These are phyloP conservation scores for Wickerhamomyces silvicola DNA, from an alignment of 805 yeast species.

Conservation along the genomic window DNA sequence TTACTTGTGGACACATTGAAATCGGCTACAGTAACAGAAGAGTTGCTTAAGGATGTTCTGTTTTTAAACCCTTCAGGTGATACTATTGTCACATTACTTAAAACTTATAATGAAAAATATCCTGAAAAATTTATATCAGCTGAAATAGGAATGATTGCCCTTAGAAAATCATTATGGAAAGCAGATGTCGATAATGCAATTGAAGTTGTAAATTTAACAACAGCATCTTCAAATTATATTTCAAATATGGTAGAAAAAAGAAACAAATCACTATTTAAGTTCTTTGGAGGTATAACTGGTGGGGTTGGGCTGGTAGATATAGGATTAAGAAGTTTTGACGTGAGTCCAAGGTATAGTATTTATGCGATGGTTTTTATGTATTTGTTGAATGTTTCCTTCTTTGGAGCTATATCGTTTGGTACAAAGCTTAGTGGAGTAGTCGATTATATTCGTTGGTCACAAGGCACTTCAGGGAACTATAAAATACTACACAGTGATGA, in stretches of 20 bases:
- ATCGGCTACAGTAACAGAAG: too few relatives aligned
- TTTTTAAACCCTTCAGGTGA: neutral
- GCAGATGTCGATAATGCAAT: conserved; percentile 54
- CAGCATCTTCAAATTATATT: conserved; percentile 49
- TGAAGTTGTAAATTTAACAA: conserved; percentile 51
- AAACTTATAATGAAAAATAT: conserved; percentile 3
- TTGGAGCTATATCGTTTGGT: conserved; percentile 41
- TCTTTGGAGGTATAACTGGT: conserved; percentile 28
- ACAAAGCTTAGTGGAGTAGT: conserved; percentile 49
- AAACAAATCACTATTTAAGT: conserved; percentile 27
- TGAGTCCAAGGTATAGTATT: conserved; percentile 23
- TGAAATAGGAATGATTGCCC: conserved; percentile 51
- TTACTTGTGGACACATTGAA: too few relatives aligned
- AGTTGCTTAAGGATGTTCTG: neutral
- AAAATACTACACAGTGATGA: conserved; percentile 66
- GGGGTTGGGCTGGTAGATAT: conserved; percentile 40
- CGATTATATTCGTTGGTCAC: conserved; percentile 51
- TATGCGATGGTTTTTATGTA: conserved; percentile 45
- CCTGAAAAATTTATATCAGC: conserved; percentile 25
- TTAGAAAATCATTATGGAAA: conserved; percentile 50
- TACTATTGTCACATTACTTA: conserved; percentile 2
- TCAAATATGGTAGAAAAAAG: conserved; percentile 27
- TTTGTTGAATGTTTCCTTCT: conserved; percentile 39
- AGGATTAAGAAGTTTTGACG: conserved; percentile 26
- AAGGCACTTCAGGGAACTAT: conserved; percentile 55